These are phyloP conservation scores for Salisapilia sapeloensis DNA, from an alignment of 352 stramenopile genomes.

Conservation along the genomic window DNA sequence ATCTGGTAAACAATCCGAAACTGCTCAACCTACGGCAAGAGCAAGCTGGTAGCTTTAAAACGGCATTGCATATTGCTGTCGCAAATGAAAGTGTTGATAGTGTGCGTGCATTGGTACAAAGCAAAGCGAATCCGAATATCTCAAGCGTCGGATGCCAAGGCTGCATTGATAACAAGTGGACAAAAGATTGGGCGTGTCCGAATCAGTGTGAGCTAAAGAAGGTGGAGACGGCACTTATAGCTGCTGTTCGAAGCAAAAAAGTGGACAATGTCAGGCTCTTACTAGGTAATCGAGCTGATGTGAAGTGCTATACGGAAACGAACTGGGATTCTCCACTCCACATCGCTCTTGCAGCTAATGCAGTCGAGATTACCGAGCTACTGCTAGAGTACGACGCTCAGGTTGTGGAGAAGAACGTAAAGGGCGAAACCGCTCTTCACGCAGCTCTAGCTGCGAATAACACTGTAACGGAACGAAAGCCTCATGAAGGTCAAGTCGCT, in stretches of 20 bases:
- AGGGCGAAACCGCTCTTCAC: conserved; percentile 21
- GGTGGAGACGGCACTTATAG: conserved; percentile 23
- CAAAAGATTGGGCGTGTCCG: conserved; percentile 9
- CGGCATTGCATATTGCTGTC: conserved; percentile 37
- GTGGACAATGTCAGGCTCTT: conserved; percentile 16
- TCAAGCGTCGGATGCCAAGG: conserved; percentile 23
- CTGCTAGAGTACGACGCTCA: conserved; percentile 29
- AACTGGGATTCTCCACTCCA: conserved; percentile 29
- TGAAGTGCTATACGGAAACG: conserved; percentile 18
- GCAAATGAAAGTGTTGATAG: conserved; percentile 19
- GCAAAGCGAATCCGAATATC: conserved; percentile 25
- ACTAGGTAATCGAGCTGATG: conserved; percentile 18
- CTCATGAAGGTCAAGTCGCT: conserved; percentile 29
- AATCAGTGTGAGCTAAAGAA: conserved; percentile 15
- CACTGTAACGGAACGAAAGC: conserved; percentile 24
- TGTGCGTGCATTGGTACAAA: conserved; percentile 13
- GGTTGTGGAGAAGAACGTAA: conserved; percentile 17
- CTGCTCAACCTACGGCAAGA: conserved; percentile 18
- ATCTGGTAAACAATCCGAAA: conserved; percentile 19
- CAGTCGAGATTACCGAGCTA: conserved; percentile 13
- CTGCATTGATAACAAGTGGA: conserved; percentile 9
- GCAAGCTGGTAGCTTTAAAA: too few species aligned
- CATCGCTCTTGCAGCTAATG: conserved; percentile 19
- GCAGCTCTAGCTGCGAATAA: conserved; percentile 20
- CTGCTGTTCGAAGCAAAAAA: conserved; percentile 15